Conservation (phyloP, 2,329 filamentous ascomycete genomes). For the Meredithiella fracta region DNA sequence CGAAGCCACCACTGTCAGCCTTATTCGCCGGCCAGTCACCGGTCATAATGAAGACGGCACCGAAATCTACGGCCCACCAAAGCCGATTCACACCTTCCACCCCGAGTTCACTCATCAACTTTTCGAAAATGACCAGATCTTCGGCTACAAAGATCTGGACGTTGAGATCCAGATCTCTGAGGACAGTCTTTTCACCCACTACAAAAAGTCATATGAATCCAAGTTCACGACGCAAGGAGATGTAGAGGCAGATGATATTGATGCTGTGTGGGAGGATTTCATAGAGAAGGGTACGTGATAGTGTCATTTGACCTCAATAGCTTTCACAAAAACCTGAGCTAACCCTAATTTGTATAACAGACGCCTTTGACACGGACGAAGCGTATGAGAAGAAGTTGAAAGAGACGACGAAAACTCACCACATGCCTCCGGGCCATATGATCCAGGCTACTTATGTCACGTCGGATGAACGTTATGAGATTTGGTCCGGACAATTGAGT, state of each 20-base stretch:
- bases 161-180: slow-evolving; percentile 54
- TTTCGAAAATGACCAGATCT: slow-evolving; percentile 85
- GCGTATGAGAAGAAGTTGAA: slow-evolving; percentile 34
- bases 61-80: slow-evolving; percentile 21
- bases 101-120: slow-evolving; percentile 83
- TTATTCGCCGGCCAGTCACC: slow-evolving; percentile 26
- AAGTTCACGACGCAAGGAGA: slow-evolving; percentile 11
- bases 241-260: slow-evolving; percentile 10
- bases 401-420: background rate
- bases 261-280: slow-evolving; percentile 10
- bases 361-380: slow-evolving; percentile 44
- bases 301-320: background rate
- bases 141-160: slow-evolving; percentile 70
- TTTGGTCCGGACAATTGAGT: slow-evolving; percentile 64
- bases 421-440: slow-evolving; percentile 9
- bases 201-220: slow-evolving; percentile 4
- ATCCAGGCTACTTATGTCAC: background rate
- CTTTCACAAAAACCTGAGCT: background rate
- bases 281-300: slow-evolving; percentile 8
- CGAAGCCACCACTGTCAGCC: slow-evolving; percentile 44
- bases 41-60: slow-evolving; percentile 29
- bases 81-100: slow-evolving; percentile 50
- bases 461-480: slow-evolving; percentile 40
- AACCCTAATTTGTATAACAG: slow-evolving; percentile 24
- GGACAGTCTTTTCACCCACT: slow-evolving; percentile 24